phyloP scores from a whole-genome alignment of 1,284 basidiomycete species.

The Coniophora puteana region DNA sequence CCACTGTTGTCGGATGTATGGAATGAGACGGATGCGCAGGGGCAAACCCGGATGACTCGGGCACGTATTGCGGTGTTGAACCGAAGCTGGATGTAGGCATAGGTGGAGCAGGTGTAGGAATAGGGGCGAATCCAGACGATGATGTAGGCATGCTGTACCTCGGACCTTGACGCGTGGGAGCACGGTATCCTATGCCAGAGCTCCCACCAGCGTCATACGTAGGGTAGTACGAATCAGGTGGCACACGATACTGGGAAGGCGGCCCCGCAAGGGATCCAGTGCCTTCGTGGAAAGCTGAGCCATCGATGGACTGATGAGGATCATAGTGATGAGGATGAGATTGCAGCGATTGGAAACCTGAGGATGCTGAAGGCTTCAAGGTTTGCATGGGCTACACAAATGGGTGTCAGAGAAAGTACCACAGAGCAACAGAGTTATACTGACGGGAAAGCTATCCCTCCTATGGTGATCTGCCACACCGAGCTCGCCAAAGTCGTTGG shows the following conservation, averaged over 20 bases:
- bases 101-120: slow-evolving; percentile 24
- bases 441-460: slow-evolving; percentile 63
- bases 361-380: slow-evolving; percentile 39
- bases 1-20: too few relatives aligned
- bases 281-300: slow-evolving; percentile 32
- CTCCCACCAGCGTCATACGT: slow-evolving; percentile 45
- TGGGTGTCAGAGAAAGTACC: slow-evolving; percentile 6
- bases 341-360: slow-evolving; percentile 30
- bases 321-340: slow-evolving; percentile 27
- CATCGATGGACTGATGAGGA: slow-evolving; percentile 19
- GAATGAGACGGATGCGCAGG: slow-evolving; percentile 37
- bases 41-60: slow-evolving; percentile 45
- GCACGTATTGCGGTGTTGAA: slow-evolving; percentile 33
- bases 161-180: slow-evolving; percentile 37
- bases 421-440: slow-evolving; percentile 23
- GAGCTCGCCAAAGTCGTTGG: slow-evolving; percentile 65
- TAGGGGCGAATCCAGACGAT: slow-evolving; percentile 67
- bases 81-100: slow-evolving; percentile 27
- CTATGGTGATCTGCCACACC: slow-evolving; percentile 47
- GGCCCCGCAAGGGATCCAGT: slow-evolving; percentile 33
- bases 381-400: slow-evolving; percentile 31
- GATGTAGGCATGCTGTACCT: slow-evolving; percentile 62
- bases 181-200: slow-evolving; percentile 30
- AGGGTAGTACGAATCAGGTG: slow-evolving; percentile 43
- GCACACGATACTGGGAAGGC: slow-evolving; percentile 29